Evolutionary conservation across 495 filamentous ascomycete genomes (phyloP).

Genomic region (Xeromyces bisporus): DNA sequence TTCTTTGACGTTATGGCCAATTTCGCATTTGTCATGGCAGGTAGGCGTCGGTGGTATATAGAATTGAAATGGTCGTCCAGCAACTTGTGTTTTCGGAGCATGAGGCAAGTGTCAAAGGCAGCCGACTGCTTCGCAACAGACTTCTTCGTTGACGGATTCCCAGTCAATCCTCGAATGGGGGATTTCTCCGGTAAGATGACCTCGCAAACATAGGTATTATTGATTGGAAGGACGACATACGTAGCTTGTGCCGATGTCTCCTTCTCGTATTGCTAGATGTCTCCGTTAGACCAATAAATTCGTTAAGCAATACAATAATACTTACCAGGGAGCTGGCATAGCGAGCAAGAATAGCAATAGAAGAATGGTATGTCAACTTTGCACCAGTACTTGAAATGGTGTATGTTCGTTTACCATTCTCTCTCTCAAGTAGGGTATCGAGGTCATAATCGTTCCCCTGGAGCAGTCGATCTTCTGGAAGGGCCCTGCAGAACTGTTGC

Average conservation of each 20-base stretch:
- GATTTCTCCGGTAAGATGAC: constrained; percentile 64
- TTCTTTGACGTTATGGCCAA: constrained; percentile 68
- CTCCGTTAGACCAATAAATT: constrained; percentile 1
- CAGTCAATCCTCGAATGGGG: constrained; percentile 49
- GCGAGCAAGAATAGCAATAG: constrained; percentile 46
- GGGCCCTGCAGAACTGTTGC: constrained; percentile 51
- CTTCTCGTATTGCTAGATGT: constrained; percentile 37
- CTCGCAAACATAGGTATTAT: constrained; percentile 58
- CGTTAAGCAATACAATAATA: constrained; percentile 4
- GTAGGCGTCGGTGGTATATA: constrained; percentile 53
- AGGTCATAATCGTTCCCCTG: constrained; percentile 41
- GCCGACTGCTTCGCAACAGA: constrained; percentile 73
- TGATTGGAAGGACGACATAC: constrained; percentile 42
- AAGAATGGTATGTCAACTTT: constrained; percentile 61
- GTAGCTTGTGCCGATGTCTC: constrained; percentile 37
- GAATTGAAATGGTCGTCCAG: constrained; percentile 61
- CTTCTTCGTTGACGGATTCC: constrained; percentile 44
- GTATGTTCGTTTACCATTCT: constrained; percentile 38
- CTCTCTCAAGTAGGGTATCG: constrained; percentile 35
- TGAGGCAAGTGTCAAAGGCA: constrained; percentile 69
- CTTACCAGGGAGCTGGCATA: constrained; percentile 42
- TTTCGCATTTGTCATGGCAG: constrained; percentile 79
- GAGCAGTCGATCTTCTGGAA: constrained; percentile 63
- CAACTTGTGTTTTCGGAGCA: constrained; percentile 46
- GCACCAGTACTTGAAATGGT: constrained; percentile 54